phyloP scores from a whole-genome alignment of 2,329 filamentous ascomycete species.

The Fusarium dlaminii region DNA sequence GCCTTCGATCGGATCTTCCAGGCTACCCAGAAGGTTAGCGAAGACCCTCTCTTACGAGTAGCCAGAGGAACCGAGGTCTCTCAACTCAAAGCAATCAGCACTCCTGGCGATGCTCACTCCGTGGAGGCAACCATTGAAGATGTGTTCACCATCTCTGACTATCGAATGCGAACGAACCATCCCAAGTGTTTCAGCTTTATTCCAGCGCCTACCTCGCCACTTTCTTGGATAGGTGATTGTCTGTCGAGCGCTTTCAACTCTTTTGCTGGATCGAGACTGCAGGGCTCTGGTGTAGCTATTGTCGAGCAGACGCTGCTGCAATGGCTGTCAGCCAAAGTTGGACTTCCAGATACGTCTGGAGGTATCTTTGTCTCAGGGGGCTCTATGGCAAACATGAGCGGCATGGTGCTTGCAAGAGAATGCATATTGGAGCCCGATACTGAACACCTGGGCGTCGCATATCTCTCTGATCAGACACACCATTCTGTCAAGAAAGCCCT shows the following conservation, averaged over 20 bases:
- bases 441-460: not conserved
- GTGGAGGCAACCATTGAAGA: not conserved
- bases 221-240: slow-evolving; percentile 10
- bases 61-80: not conserved
- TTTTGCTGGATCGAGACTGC: slow-evolving; percentile 2
- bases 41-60: not conserved
- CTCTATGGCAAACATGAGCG: slow-evolving; percentile 22
- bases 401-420: slow-evolving; percentile 9
- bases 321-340: slow-evolving; percentile 5
- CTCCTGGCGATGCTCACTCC: not conserved
- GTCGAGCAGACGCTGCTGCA: slow-evolving; percentile 8
- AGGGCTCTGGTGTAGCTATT: slow-evolving; percentile 2
- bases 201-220: not conserved
- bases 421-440: not conserved
- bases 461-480: slow-evolving; percentile 13
- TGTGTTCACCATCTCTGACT: slow-evolving; percentile 3
- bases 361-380: slow-evolving; percentile 14
- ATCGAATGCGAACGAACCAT: slow-evolving; percentile 13
- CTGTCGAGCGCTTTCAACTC: slow-evolving; percentile 14
- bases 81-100: not conserved
- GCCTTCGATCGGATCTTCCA: slow-evolving; percentile 3
- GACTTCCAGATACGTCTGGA: not conserved
- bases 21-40: not conserved
- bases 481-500: slow-evolving; percentile 10
- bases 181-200: slow-evolving; percentile 6